phyloP scores from a whole-genome alignment of 768 basidiomycete species.

The Tulasnella calospora region DNA sequence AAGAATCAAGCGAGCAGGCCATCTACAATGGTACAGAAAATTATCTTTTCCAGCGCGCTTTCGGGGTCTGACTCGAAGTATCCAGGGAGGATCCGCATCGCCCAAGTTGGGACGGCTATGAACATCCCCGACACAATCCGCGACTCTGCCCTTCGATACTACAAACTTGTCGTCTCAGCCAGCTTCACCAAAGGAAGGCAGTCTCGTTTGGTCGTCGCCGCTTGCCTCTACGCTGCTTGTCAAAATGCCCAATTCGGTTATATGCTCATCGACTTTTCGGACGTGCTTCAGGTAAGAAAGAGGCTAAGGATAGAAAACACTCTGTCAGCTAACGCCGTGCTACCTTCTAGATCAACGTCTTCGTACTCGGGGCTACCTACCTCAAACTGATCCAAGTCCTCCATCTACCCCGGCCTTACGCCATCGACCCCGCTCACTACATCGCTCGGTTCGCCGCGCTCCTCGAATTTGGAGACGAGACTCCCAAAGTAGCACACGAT shows the following conservation, averaged over 20 bases:
- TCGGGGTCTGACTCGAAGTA: neutral
- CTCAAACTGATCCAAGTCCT: slow-evolving; percentile 88
- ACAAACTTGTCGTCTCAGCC: slow-evolving; percentile 89
- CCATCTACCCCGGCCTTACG: slow-evolving; percentile 59
- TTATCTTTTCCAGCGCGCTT: neutral
- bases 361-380: slow-evolving; percentile 93
- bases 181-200: slow-evolving; percentile 91
- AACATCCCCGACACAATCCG: slow-evolving; percentile 74
- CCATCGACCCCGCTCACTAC: slow-evolving; percentile 91
- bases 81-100: slow-evolving; percentile 75
- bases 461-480: slow-evolving; percentile 94
- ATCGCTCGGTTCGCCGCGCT: slow-evolving; percentile 92
- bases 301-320: neutral
- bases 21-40: slow-evolving; percentile 76
- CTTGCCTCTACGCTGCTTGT: slow-evolving; percentile 92
- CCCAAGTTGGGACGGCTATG: slow-evolving; percentile 71
- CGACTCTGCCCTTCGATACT: slow-evolving; percentile 77
- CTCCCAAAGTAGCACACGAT: slow-evolving; percentile 84
- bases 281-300: slow-evolving; percentile 68
- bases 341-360: slow-evolving; percentile 79
- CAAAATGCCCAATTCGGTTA: slow-evolving; percentile 88
- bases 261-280: slow-evolving; percentile 99
- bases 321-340: neutral
- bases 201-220: slow-evolving; percentile 89
- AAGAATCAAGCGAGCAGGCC: slow-evolving; percentile 84